A percentile compares a stretch with the other conserved stretches of the same genome.
Conservation (phyloP, 2,329 filamentous ascomycete species). For the Ophiostoma sp. region DNA sequence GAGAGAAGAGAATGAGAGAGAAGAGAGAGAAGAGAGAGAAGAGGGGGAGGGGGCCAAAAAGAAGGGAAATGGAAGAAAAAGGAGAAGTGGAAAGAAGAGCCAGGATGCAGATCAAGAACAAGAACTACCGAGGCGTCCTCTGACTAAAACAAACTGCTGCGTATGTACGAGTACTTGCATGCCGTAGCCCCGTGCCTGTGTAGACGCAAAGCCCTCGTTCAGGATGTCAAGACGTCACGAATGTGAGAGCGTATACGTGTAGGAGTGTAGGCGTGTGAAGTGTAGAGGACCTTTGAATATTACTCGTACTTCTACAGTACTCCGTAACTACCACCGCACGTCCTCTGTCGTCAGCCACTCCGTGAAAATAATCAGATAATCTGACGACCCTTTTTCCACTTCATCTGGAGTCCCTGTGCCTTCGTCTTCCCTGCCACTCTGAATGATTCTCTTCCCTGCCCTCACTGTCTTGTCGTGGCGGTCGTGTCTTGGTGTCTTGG, state of each 20-base stretch:
- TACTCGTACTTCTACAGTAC: too few species aligned
- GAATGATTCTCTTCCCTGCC: neutral
- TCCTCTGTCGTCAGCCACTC: neutral
- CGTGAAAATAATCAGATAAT: conserved; percentile 11
- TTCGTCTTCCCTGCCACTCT: neutral
- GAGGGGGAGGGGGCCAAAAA: neutral
- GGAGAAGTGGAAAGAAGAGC: conserved; percentile 7
- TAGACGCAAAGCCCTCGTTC: neutral
- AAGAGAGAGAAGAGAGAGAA: neutral
- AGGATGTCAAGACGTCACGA: neutral
- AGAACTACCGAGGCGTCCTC: conserved; percentile 9
- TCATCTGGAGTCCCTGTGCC: neutral
- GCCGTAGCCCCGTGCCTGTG: too few species aligned
- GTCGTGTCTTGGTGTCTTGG: neutral
- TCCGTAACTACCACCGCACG: too few species aligned
- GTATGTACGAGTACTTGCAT: too few species aligned
- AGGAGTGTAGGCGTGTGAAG: too few species aligned
- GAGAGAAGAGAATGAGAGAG: neutral
- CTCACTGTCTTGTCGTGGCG: neutral
- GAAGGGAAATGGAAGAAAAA: conserved; percentile 10
- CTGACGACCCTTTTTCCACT: neutral
- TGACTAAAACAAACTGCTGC: neutral
- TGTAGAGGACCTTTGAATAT: too few species aligned
- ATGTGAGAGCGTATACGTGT: too few species aligned
- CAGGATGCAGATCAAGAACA: conserved; percentile 10